phyloP scores from a whole-genome alignment of 768 basidiomycete genomes.

The Lactarius evosmus region DNA sequence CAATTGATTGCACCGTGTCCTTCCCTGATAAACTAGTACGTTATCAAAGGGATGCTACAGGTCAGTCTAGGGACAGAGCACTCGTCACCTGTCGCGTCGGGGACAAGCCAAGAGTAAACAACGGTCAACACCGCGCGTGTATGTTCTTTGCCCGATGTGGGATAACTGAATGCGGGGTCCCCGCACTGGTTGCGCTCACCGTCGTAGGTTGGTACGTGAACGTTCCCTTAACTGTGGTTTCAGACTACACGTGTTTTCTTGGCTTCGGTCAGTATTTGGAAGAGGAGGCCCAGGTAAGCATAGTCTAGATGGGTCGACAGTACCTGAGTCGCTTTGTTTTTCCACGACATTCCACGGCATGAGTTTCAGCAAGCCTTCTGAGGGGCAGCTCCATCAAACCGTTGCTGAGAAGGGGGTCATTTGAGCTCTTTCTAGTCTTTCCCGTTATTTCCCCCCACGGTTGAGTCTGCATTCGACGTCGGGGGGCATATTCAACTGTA shows the following conservation, averaged over 20 bases:
- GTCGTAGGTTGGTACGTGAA: not conserved
- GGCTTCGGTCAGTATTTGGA: not conserved
- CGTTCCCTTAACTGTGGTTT: not conserved
- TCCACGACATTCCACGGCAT: not conserved
- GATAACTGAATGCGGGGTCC: not conserved
- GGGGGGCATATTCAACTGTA: not conserved
- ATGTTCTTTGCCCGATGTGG: not conserved
- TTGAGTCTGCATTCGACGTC: not conserved
- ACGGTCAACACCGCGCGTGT: not conserved
- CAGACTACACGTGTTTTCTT: not conserved
- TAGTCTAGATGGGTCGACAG: not conserved
- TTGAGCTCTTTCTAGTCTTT: not conserved
- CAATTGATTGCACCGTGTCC: not conserved
- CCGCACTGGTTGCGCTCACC: not conserved
- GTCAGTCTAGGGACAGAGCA: not conserved
- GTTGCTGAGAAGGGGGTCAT: not conserved
- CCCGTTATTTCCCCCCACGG: not conserved
- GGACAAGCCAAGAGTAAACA: not conserved
- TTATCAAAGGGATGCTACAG: not conserved
- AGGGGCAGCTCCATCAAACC: not conserved
- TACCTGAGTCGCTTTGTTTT: not conserved
- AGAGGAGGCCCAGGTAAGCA: not conserved
- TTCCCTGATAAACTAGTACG: not conserved
- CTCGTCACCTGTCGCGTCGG: not conserved
- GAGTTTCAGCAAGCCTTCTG: not conserved